Evolutionary conservation across 306 rosid genomes (phyloP), one percentile per base, ranked within the genome.

Genomic region (Fragaria iinumae): DNA sequence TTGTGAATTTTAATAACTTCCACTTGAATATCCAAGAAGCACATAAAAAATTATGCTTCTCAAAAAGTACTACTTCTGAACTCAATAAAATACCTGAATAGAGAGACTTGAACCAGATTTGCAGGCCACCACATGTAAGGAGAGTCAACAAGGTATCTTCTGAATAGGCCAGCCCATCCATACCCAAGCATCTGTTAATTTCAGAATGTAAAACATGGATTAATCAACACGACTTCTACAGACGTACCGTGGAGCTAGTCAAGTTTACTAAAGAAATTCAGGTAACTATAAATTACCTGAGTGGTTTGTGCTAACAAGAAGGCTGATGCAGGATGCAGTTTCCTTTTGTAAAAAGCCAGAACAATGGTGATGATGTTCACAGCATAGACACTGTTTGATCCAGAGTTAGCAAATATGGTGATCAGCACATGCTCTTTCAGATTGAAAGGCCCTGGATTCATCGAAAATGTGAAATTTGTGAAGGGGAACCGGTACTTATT

Each of bases 111-210:
- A 49, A 94, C 96, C 29, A 94, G 90, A 69, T 94, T 91, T 36
- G 88, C 2, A 4, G 98, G 98, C 97, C 98, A 94, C 97, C 98
- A 94, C 98, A 94, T 94, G 79, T 90, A 91, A 2, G 98, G 94
- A 34, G 98, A 94, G 65, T 94, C 98, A 36, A 94, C 95, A 20
- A 94, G 95, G 76, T 63, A 84, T 76, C 29, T 90, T 81, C 98
- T 85, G 86, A 91, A 94, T 25, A 91, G 18, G 8, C 98, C 98
- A 80, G 96, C 98, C 98, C 97, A 94, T 48, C 98, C 98, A 71
- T 90, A 94, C 14, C 98, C 98, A 83, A 91, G 96, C 97, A 94
- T 84, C 96, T 93, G 82, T 44, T 77, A 70, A 41, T 67, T 36
- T 79, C 64, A 73, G 12, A 45, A 66, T 10, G 72, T 38, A 14